phyloP scores from a whole-genome alignment of 2,329 filamentous ascomycete species.

The Fusarium torreyae region DNA sequence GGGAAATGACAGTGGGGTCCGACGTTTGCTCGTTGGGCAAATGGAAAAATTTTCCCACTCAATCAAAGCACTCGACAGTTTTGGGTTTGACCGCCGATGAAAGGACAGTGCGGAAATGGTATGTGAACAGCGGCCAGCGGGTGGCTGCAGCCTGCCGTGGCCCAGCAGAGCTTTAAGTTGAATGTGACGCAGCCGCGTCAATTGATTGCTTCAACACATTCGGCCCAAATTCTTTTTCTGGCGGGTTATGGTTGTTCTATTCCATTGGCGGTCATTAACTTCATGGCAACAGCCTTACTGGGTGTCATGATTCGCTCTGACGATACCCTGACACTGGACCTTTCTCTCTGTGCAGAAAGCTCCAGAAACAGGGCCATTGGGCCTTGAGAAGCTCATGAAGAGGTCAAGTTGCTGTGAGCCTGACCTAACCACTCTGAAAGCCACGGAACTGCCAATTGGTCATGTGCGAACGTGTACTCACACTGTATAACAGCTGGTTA shows the following conservation, averaged over 20 bases:
- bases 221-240: background rate
- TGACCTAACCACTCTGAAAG: conserved; percentile 17
- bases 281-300: background rate
- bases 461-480: conserved; percentile 19
- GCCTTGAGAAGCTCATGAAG: conserved; percentile 27
- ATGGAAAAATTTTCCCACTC: conserved; percentile 40
- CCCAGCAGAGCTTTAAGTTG: conserved; percentile 2
- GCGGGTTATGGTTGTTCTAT: background rate
- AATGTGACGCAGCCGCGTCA: conserved; percentile 38
- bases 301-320: background rate
- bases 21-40: conserved; percentile 29
- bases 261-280: conserved; percentile 7
- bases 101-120: conserved; percentile 39
- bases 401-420: conserved; percentile 37
- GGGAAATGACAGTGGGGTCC: conserved; percentile 41
- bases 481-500: conserved; percentile 34
- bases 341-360: background rate
- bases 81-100: conserved; percentile 17
- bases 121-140: conserved; percentile 1
- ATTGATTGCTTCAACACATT: conserved; percentile 22
- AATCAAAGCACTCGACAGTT: conserved; percentile 2
- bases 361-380: background rate
- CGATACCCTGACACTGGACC: background rate
- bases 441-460: conserved; percentile 11
- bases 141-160: conserved; percentile 22